Evolutionary conservation across 345 rosid genomes (phyloP), one percentile per base, ranked within the genome.

Genomic region (Triadica sebifera): DNA sequence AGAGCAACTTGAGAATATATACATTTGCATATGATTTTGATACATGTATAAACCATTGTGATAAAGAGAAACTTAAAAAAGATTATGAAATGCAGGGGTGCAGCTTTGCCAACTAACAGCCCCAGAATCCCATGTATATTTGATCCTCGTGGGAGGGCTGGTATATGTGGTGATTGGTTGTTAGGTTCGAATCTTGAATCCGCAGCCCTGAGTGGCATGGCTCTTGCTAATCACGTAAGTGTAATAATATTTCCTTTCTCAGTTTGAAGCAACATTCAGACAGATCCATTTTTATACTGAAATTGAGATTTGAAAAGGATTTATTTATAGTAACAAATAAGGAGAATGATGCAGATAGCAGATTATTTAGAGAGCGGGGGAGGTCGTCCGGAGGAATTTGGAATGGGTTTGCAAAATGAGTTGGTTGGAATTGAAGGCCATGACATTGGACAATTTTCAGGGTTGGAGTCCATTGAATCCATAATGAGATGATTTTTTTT

Each of bases 101-200:
- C 98, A 53, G 98, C 98, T 62, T 88, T 89, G 71, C 97, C 98
- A 4, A 89, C 80, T 15, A 94, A 92, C 79, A 87, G 84, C 61
- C 94, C 95, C 0, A 75, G 90, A 49, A 63, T 84, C 45, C 91
- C 95, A 62, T 92, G 90, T 77, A 87, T 92, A 79, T 92, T 92
- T 61, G 95, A 94, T 81, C 92, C 97, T 45, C 85, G 78, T 19
- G 98, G 97, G 69, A 89, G 97, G 82, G 95, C 94, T 65, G 98
- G 98, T 47, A 88, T 89, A 61, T 94, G 98, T 25, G 98, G 98
- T 9, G 98, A 92, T 65, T 92, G 98, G 98, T 86, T 92, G 63
- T 76, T 89, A 38, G 98, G 97, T 63, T 92, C 98, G 53, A 92
- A 81, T 81, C 5, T 91, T 52, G 98, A 92, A 85, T 92, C 91